These are phyloP conservation scores for Auricularia cornea DNA, from an alignment of 768 basidiomycete species.

Conservation along the genomic window DNA sequence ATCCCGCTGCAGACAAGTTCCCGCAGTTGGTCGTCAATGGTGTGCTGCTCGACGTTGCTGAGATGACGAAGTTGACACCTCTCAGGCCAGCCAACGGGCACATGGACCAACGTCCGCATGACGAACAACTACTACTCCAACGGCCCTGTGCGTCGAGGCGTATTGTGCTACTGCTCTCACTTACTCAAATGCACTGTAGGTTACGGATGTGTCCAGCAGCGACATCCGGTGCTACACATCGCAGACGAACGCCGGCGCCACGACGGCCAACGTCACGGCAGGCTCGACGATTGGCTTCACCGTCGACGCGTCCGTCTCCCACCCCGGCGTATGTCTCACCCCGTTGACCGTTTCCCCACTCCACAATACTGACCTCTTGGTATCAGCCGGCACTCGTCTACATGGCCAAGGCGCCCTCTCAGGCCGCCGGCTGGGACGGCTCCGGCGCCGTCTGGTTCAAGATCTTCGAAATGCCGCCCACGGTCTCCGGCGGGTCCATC, in stretches of 20 bases:
- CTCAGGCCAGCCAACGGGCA: conserved; percentile 27
- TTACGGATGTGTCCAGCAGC: conserved; percentile 17
- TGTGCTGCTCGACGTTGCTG: background rate
- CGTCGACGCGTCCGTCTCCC: background rate
- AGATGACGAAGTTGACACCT: conserved; percentile 28
- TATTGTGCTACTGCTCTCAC: background rate
- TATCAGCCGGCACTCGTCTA: conserved; percentile 2
- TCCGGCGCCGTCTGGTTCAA: conserved; percentile 9
- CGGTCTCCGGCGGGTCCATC: background rate
- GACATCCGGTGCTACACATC: background rate
- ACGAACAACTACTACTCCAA: conserved; percentile 40
- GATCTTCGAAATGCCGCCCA: background rate
- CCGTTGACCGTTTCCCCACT: background rate
- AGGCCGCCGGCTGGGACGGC: conserved; percentile 2
- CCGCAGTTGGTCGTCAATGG: background rate
- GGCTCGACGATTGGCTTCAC: conserved; percentile 3
- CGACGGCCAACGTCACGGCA: conserved; percentile 1
- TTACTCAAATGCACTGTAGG: conserved; percentile 1
- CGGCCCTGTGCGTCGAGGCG: conserved; percentile 18
- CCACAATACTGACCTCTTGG: background rate
- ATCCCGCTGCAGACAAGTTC: background rate
- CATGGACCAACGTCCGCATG: conserved; percentile 35
- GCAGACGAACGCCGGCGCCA: background rate
- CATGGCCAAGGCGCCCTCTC: conserved; percentile 5
- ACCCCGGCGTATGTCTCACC: conserved; percentile 3